Conservation (phyloP, 257 asterid species). For the Solanum gracilifrons region DNA sequence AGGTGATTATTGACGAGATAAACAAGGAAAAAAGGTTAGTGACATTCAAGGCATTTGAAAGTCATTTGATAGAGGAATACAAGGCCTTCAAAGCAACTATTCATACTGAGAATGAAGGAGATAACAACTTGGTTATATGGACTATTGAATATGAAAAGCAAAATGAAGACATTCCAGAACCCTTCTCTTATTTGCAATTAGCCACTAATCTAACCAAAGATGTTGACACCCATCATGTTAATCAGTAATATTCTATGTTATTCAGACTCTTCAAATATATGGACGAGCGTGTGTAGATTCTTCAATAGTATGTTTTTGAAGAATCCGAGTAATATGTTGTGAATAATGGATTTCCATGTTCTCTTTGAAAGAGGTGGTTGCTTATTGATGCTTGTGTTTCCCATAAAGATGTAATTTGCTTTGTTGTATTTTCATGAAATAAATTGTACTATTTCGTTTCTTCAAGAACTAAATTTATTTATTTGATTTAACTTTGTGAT, state of each 20-base stretch:
- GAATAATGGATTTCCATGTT: no score
- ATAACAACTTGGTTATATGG: conserved; percentile 3
- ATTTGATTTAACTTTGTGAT: no score
- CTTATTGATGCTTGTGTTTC: no score
- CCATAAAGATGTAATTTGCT: no score
- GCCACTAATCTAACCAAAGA: background rate
- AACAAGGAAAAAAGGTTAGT: conserved; percentile 2
- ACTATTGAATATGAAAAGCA: conserved; percentile 5
- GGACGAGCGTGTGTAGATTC: background rate
- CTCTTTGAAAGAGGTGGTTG: no score
- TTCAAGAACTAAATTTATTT: no score
- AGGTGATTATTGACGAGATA: background rate
- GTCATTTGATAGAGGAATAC: conserved; percentile 4
- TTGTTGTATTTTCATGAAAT: no score
- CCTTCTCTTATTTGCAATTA: background rate
- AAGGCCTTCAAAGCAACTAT: background rate
- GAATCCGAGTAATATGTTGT: no score
- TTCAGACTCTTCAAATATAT: background rate
- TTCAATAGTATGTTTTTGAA: background rate
- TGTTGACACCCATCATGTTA: background rate
- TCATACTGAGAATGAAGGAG: background rate
- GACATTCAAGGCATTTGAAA: conserved; percentile 4
- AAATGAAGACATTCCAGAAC: background rate
- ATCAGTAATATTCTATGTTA: background rate
- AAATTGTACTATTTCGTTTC: no score